Base-by-base conservation (phyloP, 169 alveolate genomes). In the Eimeria praecox region DNA sequence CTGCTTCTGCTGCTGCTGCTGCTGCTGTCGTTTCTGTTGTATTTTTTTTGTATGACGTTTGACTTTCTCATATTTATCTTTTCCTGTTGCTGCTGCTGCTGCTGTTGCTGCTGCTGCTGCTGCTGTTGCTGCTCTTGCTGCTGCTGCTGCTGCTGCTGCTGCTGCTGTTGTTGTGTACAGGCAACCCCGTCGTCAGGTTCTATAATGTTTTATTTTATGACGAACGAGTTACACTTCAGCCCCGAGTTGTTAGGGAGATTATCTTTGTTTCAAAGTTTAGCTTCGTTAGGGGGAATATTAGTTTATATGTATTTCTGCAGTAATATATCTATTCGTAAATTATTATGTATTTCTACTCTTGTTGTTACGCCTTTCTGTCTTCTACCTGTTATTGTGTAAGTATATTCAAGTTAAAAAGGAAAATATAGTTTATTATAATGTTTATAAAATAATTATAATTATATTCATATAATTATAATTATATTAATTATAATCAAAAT, bases 201-300 rank as follows among this genome's bases (percentile, higher is more conserved):
- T 62, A 97, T 98, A 30, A 94, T 98, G 92, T 98, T 98, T 95
- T 98, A 97, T 97, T 98, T 96, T 95, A 97, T 98, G 98, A 97
- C 99, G 14, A 98, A 98, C 95, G 96, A 96, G 85, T 97, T 98
- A 89, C 96, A 97, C 54, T 98, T 98, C 96, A 97, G 96, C 77
- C 98, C 99, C 35, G 97, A 97, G 87, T 95, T 98, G 52, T 97
- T 98, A 59, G 99, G 99, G 35, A 94, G 98, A 30, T 96, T 98
- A 83, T 96, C 98, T 3, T 96, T 97, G 97, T 97, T 97, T 62
- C 98, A 97, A 95, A 97, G 98, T 54, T 54, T 98, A 49, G 98
- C 98, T 44, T 97, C 98, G 91, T 97, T 98, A 69, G 59, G 96
- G 73, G 98, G 98, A 33, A 97, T 98, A 44, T 95, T 96, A 90